phyloP scores from a whole-genome alignment of 2,329 filamentous ascomycete genomes.

The Neonectria ditissima region DNA sequence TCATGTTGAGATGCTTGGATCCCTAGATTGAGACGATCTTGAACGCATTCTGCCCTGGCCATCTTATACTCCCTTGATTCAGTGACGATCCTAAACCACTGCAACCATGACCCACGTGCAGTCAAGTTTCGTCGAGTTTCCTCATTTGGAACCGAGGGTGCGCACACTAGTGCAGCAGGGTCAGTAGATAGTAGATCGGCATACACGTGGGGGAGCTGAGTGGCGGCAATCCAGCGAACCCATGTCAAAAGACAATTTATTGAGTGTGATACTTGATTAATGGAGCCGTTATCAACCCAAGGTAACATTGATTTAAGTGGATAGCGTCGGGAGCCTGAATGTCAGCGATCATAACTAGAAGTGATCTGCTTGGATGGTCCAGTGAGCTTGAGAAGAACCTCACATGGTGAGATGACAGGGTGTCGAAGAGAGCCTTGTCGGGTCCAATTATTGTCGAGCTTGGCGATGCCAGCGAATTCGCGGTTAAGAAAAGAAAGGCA shows the following conservation, averaged over 20 bases:
- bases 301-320: slow-evolving; percentile 11
- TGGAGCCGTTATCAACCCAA: no score
- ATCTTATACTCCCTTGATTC: background rate
- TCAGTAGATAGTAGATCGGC: slow-evolving; percentile 20
- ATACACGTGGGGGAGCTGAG: slow-evolving; percentile 25
- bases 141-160: slow-evolving; percentile 6
- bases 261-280: background rate
- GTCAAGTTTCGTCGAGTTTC: background rate
- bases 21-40: background rate
- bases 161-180: slow-evolving; percentile 4
- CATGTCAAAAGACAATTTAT: background rate
- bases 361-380: background rate
- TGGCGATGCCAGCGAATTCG: background rate
- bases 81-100: background rate
- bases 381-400: background rate
- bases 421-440: background rate
- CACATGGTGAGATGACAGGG: slow-evolving; percentile 2
- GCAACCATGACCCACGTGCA: slow-evolving; percentile 13
- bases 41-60: background rate
- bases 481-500: background rate
- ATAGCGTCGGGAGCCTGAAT: background rate
- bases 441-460: background rate
- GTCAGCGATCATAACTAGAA: background rate
- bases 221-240: slow-evolving; percentile 12
- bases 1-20: slow-evolving; percentile 33